Evolutionary conservation across 1,139 yeast genomes (phyloP).

Genomic region (Hemisphaericaspora xylanilytica): DNA sequence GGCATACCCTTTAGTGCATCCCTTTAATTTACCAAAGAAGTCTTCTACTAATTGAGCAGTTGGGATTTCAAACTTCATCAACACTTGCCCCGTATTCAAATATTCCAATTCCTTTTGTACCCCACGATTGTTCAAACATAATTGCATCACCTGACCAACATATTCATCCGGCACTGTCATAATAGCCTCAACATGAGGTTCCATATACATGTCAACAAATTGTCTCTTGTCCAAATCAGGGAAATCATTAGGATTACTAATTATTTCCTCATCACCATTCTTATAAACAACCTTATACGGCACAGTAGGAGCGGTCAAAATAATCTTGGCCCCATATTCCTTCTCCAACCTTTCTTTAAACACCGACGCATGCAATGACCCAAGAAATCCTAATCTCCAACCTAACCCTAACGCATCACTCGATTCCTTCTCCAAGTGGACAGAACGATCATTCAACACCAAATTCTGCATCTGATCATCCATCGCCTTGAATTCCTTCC

Average conservation of each 20-base stretch:
- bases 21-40: constrained; percentile 89
- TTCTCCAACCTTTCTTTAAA: constrained; percentile 87
- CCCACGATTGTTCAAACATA: constrained; percentile 85
- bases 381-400: constrained; percentile 94
- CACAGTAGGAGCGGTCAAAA: constrained; percentile 94
- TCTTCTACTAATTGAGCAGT: constrained; percentile 89
- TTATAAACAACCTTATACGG: constrained; percentile 74
- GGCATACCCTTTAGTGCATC: constrained; percentile 89
- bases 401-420: constrained; percentile 96
- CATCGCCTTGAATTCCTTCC: constrained; percentile 81
- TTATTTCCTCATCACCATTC: constrained; percentile 61
- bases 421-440: constrained; percentile 83
- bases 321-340: constrained; percentile 90
- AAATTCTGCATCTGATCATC: constrained; percentile 88
- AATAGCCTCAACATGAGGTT: constrained; percentile 86
- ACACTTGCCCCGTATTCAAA: constrained; percentile 75
- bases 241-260: constrained; percentile 90
- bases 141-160: constrained; percentile 78
- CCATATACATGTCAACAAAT: constrained; percentile 62
- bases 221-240: constrained; percentile 57
- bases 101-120: constrained; percentile 77
- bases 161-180: constrained; percentile 92
- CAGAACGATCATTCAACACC: constrained; percentile 89
- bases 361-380: constrained; percentile 92
- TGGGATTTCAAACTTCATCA: constrained; percentile 78